Percentiles rank a stretch among this genome's conserved stretches.
Evolutionary conservation across 257 asterid species (phyloP).

Genomic region (Salvia splendens): DNA sequence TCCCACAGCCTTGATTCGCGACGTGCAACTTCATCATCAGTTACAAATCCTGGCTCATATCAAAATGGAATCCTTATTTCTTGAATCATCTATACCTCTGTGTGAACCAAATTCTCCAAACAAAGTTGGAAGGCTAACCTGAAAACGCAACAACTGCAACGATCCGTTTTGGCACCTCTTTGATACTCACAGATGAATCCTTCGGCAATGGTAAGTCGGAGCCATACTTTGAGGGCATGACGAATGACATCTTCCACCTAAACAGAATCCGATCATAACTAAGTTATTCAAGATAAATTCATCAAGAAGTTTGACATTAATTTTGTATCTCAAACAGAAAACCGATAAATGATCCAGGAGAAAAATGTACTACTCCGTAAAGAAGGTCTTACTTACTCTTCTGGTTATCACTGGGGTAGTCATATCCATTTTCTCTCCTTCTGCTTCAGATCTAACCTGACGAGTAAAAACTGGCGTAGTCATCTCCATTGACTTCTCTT

Average conservation of each 20-base stretch:
- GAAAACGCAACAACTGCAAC: constrained; percentile 77
- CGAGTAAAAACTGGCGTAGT: constrained; percentile 80
- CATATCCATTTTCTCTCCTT: constrained; percentile 75
- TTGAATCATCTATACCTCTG: not conserved
- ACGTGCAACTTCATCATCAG: constrained; percentile 67
- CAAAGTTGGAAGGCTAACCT: constrained; percentile 46
- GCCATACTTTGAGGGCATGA: constrained; percentile 88
- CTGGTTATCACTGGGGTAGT: constrained; percentile 83
- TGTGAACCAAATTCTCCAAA: not conserved
- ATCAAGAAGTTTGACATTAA: too few species aligned
- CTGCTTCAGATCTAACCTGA: constrained; percentile 43
- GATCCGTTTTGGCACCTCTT: constrained; percentile 65
- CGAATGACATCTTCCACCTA: constrained; percentile 67
- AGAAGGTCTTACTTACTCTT: constrained; percentile 43
- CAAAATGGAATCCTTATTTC: not conserved
- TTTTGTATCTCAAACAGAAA: too few species aligned
- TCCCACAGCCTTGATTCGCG: constrained; percentile 65
- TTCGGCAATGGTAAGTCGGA: constrained; percentile 67
- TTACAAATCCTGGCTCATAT: constrained; percentile 61
- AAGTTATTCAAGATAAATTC: constrained; percentile 2
- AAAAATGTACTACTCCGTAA: not conserved
- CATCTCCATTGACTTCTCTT: constrained; percentile 78
- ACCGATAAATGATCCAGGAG: not conserved
- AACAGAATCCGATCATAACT: constrained; percentile 22
- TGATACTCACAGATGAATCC: constrained; percentile 65